Evolutionary conservation across 352 stramenopile species (phyloP), one percentile per base, ranked within the genome.

Genomic region (Phytopythium cucurbitacearum): DNA sequence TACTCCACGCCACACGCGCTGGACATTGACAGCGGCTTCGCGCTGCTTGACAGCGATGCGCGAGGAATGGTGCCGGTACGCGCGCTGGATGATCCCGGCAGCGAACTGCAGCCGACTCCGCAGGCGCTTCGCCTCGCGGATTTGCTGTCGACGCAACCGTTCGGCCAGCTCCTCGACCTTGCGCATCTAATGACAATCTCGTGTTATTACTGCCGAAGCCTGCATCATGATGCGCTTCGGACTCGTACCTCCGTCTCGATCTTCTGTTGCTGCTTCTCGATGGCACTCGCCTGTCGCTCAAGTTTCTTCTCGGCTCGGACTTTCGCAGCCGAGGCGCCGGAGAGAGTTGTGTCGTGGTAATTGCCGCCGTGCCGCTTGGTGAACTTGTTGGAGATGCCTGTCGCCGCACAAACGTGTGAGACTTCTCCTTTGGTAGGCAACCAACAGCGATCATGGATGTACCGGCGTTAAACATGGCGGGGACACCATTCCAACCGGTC

Each of bases 311-410:
- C 81, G 5, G 79, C 71, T 33, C 83, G 75, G 11, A 69, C 51
- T 51, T 88, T 89, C 0, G 83, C 80, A 4, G 73, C 77, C 5
- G 83, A 91, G 5, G 83, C 80, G 6, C 75, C 83, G 5, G 75
- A 71, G 35, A 94, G 65, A 0, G 77, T 89, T 15, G 80, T 91
- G 54, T 94, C 83, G 6, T 83, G 68, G 45, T 89, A 91, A 48
- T 89, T 89, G 32, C 53, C 60, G 7, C 64, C 57, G 68, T 89
- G 82, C 15, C 71, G 68, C 64, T 85, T 88, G 2, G 83, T 89
- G 55, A 94, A 94, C 57, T 94, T 94, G 68, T 62, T 87, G 7
- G 83, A 94, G 39, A 91, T 82, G 5, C 79, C 83, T 94, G 39
- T 37, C 11, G 16, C 16, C 7, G 42, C 35, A 6, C 11, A 12